phyloP scores from a whole-genome alignment of 1,284 basidiomycete genomes.

The Malassezia restricta region DNA sequence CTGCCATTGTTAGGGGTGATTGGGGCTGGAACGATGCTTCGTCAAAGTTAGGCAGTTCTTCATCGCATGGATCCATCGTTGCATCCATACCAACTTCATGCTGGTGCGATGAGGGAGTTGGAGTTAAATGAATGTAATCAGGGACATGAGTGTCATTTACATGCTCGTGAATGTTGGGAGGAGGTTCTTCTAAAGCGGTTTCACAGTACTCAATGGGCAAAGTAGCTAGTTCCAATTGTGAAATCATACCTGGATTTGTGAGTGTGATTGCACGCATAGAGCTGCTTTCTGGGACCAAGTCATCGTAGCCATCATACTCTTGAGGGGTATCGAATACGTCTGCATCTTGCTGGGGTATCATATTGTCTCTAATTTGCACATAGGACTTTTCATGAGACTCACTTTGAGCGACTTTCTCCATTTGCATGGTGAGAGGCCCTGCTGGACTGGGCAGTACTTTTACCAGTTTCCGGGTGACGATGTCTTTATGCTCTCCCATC shows the following conservation, averaged over 20 bases:
- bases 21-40: slow-evolving; percentile 1
- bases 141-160: not conserved
- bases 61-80: not conserved
- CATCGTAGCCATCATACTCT: slow-evolving; percentile 38
- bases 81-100: not conserved
- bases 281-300: slow-evolving; percentile 6
- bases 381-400: not conserved
- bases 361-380: not conserved
- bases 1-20: not conserved
- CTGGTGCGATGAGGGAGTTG: not conserved
- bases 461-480: slow-evolving; percentile 22
- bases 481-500: slow-evolving; percentile 24
- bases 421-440: not conserved
- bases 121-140: not conserved
- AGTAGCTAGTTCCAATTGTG: not conserved
- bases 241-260: not conserved
- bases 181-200: not conserved
- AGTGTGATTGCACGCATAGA: not conserved
- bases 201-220: not conserved
- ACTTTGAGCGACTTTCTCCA: not conserved
- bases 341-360: not conserved
- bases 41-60: slow-evolving; percentile 12
- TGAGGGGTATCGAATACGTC: slow-evolving; percentile 20
- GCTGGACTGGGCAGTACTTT: slow-evolving; percentile 33
- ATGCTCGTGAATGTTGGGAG: not conserved